Evolutionary conservation across 2,329 filamentous ascomycete genomes (phyloP).

Genomic region (Cephalotrichum gorgonifer): DNA sequence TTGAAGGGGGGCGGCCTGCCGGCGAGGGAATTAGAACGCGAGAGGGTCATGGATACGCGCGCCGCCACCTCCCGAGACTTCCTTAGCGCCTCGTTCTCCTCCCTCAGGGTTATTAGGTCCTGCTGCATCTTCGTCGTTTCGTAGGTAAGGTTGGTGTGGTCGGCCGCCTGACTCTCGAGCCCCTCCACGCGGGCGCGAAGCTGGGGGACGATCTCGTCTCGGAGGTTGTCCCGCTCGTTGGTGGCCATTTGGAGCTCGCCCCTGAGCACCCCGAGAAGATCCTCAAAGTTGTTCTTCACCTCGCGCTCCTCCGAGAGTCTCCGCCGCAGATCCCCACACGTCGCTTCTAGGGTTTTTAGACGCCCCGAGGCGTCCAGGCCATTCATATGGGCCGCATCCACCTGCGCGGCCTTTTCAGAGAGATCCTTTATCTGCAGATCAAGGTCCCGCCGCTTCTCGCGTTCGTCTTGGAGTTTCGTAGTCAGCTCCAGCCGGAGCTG

Average conservation of each 20-base stretch:
- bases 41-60: conserved; percentile 7
- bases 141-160: conserved; percentile 64
- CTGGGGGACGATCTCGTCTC: conserved; percentile 77
- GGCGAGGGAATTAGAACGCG: conserved; percentile 18
- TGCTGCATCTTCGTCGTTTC: conserved; percentile 81
- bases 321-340: conserved; percentile 73
- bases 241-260: conserved; percentile 71
- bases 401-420: conserved; percentile 63
- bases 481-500: conserved; percentile 77
- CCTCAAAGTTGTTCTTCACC: conserved; percentile 88
- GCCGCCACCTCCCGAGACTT: conserved; percentile 20
- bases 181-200: conserved; percentile 67
- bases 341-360: conserved; percentile 67
- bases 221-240: conserved; percentile 84
- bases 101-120: conserved; percentile 62
- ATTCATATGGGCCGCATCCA: conserved; percentile 44
- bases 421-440: conserved; percentile 78
- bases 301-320: conserved; percentile 76
- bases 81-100: conserved; percentile 53
- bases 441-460: conserved; percentile 61
- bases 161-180: conserved; percentile 62
- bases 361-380: conserved; percentile 46
- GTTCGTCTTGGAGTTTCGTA: conserved; percentile 78
- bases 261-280: conserved; percentile 74
- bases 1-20: conserved; percentile 17